Conservation (phyloP, 139 green algal species). For the Chlamydomonas eustigma region DNA sequence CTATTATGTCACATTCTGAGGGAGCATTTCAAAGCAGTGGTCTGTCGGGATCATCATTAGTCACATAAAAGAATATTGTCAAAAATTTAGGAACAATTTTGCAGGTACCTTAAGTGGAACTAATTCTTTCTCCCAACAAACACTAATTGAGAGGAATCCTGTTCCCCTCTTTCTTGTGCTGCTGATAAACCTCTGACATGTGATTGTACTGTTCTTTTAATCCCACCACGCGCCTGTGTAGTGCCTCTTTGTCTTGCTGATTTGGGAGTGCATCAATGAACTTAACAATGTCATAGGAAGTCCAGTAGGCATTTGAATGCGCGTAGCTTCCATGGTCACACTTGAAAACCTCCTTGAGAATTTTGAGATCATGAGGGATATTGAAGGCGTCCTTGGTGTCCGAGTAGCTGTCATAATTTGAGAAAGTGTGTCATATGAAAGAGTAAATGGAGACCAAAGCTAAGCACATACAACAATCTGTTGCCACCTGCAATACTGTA, state of each 20-base stretch:
- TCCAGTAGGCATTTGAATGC: constrained; percentile 16
- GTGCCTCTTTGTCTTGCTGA: neutral
- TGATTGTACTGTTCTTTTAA: neutral
- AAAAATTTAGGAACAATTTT: too few relatives aligned
- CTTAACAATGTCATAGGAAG: neutral
- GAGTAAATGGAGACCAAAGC: too few relatives aligned
- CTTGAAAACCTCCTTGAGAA: constrained; percentile 21
- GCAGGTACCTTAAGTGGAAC: too few relatives aligned
- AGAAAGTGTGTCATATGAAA: too few relatives aligned
- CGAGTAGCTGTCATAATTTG: neutral
- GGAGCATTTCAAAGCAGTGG: too few relatives aligned
- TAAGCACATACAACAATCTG: too few relatives aligned
- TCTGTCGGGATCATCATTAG: too few relatives aligned
- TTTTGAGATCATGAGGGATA: constrained; percentile 25
- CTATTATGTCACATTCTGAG: too few relatives aligned
- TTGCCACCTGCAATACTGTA: too few relatives aligned
- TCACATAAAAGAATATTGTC: too few relatives aligned
- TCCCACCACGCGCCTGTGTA: neutral
- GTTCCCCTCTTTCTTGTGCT: neutral
- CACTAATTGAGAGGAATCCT: constrained; percentile 1
- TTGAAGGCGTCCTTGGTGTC: constrained; percentile 18
- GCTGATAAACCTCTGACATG: neutral
- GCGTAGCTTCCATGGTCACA: constrained; percentile 13
- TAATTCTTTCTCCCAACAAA: too few relatives aligned
- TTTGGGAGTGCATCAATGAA: neutral